Conservation (phyloP, 2,329 filamentous ascomycete genomes). For the Colletotrichum agaves region DNA sequence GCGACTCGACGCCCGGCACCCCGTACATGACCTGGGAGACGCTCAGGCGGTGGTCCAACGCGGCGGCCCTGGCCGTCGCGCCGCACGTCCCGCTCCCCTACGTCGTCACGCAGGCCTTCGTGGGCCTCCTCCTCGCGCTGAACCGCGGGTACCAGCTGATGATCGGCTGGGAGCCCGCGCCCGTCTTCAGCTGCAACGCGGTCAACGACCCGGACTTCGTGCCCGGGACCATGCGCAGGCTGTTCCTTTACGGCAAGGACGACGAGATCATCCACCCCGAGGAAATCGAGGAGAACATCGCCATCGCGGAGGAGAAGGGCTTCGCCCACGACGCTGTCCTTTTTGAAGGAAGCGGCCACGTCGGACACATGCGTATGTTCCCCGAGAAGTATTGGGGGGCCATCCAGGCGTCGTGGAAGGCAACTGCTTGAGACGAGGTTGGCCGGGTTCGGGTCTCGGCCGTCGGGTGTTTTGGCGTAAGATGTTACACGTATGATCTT, state of each 20-base stretch:
- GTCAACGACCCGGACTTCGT: slow-evolving; percentile 41
- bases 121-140: slow-evolving; percentile 53
- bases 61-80: slow-evolving; percentile 62
- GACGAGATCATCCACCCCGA: slow-evolving; percentile 66
- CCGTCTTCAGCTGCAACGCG: slow-evolving; percentile 40
- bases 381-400: slow-evolving; percentile 67
- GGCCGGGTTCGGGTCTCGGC: not conserved
- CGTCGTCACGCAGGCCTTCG: slow-evolving; percentile 58
- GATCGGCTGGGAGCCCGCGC: slow-evolving; percentile 53
- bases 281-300: slow-evolving; percentile 66
- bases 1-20: slow-evolving; percentile 65
- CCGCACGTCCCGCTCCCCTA: slow-evolving; percentile 61
- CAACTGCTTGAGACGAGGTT: not conserved
- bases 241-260: slow-evolving; percentile 69
- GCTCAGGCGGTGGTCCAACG: slow-evolving; percentile 61
- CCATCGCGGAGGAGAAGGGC: slow-evolving; percentile 57
- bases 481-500: not conserved
- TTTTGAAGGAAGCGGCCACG: slow-evolving; percentile 69
- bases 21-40: slow-evolving; percentile 53
- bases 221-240: slow-evolving; percentile 51
- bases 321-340: slow-evolving; percentile 60
- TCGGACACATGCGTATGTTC: slow-evolving; percentile 68
- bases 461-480: not conserved
- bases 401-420: slow-evolving; percentile 47
- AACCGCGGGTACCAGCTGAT: slow-evolving; percentile 49